Percentiles rank a stretch among this genome's conserved stretches.
phyloP scores from a whole-genome alignment of 2,329 filamentous ascomycete genomes.

The Immersiporthe knoxdaviesiana region DNA sequence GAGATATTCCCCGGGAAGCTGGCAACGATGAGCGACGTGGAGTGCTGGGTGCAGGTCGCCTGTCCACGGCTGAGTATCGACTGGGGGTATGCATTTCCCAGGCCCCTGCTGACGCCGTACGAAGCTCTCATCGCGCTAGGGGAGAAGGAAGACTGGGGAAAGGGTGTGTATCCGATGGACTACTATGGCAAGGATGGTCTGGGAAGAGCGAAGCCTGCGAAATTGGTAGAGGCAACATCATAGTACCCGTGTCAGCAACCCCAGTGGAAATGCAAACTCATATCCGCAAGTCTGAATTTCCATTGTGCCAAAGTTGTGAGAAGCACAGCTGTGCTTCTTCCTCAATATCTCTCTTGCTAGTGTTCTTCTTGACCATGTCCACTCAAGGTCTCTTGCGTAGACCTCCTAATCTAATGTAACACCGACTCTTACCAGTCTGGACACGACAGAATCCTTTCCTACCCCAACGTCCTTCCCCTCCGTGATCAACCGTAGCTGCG shows the following conservation, averaged over 20 bases:
- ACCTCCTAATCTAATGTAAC: neutral
- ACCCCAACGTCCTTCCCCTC: neutral
- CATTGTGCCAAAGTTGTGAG: neutral
- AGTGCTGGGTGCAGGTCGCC: conserved; percentile 98
- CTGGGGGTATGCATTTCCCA: conserved; percentile 95
- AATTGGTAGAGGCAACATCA: conserved; percentile 24
- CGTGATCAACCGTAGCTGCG: neutral
- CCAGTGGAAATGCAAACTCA: neutral
- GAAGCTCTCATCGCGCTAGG: conserved; percentile 92
- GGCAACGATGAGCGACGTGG: conserved; percentile 89
- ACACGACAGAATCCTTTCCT: neutral
- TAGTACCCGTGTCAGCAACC: neutral
- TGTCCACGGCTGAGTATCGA: conserved; percentile 97
- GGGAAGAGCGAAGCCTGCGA: conserved; percentile 69
- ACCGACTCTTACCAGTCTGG: neutral
- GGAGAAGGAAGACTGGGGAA: conserved; percentile 74
- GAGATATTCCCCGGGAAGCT: conserved; percentile 98
- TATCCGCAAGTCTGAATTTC: neutral
- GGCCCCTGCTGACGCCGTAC: conserved; percentile 89
- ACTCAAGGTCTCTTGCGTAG: neutral
- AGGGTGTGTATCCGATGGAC: conserved; percentile 91
- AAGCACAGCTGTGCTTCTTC: neutral
- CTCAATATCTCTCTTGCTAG: neutral
- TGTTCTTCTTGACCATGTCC: neutral
- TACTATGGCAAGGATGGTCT: conserved; percentile 93